phyloP scores from a whole-genome alignment of 805 yeast species.

The Pichia exigua region DNA sequence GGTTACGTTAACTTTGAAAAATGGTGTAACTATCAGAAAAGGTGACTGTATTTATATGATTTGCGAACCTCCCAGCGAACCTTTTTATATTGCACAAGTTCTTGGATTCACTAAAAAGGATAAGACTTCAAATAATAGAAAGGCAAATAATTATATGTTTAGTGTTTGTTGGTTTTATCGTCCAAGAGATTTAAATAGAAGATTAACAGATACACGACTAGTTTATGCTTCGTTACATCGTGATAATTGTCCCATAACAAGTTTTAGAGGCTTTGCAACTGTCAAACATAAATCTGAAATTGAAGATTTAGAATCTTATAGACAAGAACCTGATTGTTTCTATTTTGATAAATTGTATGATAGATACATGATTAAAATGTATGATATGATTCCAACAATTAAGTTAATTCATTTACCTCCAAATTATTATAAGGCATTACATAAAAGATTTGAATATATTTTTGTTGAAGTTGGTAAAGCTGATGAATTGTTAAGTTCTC shows the following conservation, averaged over 20 bases:
- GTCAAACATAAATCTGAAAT: constrained; percentile 67
- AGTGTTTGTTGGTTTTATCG: constrained; percentile 89
- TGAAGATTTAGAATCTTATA: constrained; percentile 46
- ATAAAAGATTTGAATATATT: constrained; percentile 62
- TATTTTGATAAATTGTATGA: constrained; percentile 85
- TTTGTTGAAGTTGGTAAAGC: constrained; percentile 66
- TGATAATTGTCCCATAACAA: constrained; percentile 68
- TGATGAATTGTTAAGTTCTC: constrained; percentile 53
- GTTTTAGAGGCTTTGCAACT: constrained; percentile 66
- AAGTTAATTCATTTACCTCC: constrained; percentile 50
- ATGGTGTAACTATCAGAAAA: constrained; percentile 32
- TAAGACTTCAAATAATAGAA: constrained; percentile 26
- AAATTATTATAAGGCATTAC: constrained; percentile 52
- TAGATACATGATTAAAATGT: constrained; percentile 74
- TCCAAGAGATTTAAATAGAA: constrained; percentile 72
- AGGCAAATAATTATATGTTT: constrained; percentile 48
- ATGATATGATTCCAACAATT: constrained; percentile 64
- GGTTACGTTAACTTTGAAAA: constrained; percentile 31
- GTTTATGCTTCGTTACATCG: constrained; percentile 81
- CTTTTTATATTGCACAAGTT: constrained; percentile 80
- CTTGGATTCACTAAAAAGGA: constrained; percentile 57
- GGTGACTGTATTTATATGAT: constrained; percentile 75
- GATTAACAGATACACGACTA: constrained; percentile 61
- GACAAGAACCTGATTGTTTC: constrained; percentile 58
- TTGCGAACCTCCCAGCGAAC: constrained; percentile 91